Conservation (phyloP, 1,284 basidiomycete species). For the Vanrija sp. region DNA sequence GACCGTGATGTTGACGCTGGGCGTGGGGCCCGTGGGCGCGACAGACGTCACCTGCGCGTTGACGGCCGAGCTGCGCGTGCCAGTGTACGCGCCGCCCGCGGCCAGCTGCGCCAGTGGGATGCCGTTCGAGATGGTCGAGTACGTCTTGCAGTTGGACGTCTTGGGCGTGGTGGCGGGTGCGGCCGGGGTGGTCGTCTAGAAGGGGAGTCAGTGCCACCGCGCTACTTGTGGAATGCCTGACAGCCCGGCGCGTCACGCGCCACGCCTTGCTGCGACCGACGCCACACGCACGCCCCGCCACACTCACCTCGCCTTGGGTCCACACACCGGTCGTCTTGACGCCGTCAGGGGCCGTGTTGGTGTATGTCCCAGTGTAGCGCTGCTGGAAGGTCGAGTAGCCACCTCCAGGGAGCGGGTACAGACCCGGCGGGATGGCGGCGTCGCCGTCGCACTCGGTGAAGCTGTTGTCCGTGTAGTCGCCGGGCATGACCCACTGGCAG, state of each 20-base stretch:
- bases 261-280: neutral
- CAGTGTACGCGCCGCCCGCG: no score
- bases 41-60: no score
- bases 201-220: no score
- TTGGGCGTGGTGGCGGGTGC: slow-evolving; percentile 38
- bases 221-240: no score
- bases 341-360: slow-evolving; percentile 10
- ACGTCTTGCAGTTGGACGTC: slow-evolving; percentile 46
- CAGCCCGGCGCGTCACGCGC: neutral
- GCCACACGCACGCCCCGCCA: no score
- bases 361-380: slow-evolving; percentile 49
- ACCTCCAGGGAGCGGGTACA: slow-evolving; percentile 43
- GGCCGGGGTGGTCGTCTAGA: slow-evolving; percentile 32
- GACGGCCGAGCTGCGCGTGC: no score
- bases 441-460: slow-evolving; percentile 50
- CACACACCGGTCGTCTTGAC: no score
- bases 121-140: slow-evolving; percentile 36
- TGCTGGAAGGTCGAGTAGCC: slow-evolving; percentile 48
- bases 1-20: no score
- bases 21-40: no score
- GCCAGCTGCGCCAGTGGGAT: no score
- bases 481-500: slow-evolving; percentile 51
- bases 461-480: slow-evolving; percentile 48
- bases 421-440: slow-evolving; percentile 47
- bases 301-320: no score